phyloP scores from a whole-genome alignment of 805 yeast species.

The Suhomyces vadensis region DNA sequence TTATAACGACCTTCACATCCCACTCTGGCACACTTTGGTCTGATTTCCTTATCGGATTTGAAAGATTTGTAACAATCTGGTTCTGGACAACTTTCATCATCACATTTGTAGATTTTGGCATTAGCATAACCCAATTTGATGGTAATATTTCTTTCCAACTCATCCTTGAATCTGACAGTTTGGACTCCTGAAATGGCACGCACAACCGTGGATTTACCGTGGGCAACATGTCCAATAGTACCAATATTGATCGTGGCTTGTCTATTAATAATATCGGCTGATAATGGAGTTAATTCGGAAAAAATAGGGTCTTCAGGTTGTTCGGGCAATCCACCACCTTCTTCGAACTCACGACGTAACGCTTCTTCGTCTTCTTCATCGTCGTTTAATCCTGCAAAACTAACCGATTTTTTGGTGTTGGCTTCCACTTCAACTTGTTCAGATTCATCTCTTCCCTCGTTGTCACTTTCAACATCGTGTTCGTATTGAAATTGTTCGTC shows the following conservation, averaged over 20 bases:
- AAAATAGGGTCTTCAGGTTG: conserved; percentile 92
- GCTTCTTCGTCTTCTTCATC: conserved; percentile 73
- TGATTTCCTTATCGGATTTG: conserved; percentile 91
- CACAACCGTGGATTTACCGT: conserved; percentile 91
- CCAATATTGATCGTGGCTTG: conserved; percentile 99
- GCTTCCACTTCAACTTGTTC: conserved; percentile 41
- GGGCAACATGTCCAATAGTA: conserved; percentile 95
- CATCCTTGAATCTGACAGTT: conserved; percentile 98
- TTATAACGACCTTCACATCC: conserved; percentile 89
- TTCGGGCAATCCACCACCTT: conserved; percentile 97
- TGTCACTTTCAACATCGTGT: conserved; percentile 47
- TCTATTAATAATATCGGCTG: conserved; percentile 95
- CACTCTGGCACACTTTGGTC: conserved; percentile 85
- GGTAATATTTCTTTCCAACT: conserved; percentile 97
- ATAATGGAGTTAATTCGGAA: conserved; percentile 74
- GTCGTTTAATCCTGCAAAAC: conserved; percentile 73
- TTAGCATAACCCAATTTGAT: conserved; percentile 98
- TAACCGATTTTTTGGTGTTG: conserved; percentile 67
- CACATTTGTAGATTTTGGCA: conserved; percentile 95
- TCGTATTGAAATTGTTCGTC: conserved; percentile 52
- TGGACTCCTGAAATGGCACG: conserved; percentile 98
- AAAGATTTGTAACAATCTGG: conserved; percentile 95
- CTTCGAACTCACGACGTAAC: conserved; percentile 85
- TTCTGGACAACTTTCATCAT: conserved; percentile 79
- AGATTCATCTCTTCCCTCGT: conserved; percentile 42